Conservation (phyloP, 2,329 filamentous ascomycete genomes). For the Fusarium newnesense region DNA sequence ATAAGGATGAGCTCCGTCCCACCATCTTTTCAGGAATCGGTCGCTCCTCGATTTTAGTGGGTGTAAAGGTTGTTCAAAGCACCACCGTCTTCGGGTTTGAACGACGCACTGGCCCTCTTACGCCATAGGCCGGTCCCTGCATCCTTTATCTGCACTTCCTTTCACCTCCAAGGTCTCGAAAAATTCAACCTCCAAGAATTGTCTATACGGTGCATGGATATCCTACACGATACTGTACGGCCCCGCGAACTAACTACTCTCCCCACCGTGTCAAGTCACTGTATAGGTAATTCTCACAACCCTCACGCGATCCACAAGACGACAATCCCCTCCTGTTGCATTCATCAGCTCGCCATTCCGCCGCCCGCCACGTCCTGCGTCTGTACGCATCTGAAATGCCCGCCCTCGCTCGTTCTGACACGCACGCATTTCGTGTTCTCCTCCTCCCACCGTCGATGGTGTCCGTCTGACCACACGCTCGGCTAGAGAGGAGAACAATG, state of each 20-base stretch:
- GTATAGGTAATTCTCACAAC: conserved; percentile 43
- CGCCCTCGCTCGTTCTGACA: conserved; percentile 13
- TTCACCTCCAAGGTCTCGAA: conserved; percentile 23
- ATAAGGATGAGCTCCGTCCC: conserved; percentile 22
- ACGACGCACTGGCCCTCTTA: conserved; percentile 31
- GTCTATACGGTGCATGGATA: conserved; percentile 45
- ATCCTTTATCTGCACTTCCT: conserved; percentile 42
- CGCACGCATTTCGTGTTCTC: conserved; percentile 19
- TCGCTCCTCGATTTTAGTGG: conserved; percentile 9
- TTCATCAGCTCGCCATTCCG: conserved; percentile 36
- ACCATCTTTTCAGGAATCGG: conserved; percentile 25
- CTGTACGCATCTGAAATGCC: conserved; percentile 28
- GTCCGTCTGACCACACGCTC: conserved; percentile 6
- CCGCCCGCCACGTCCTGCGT: conserved; percentile 37
- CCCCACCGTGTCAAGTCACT: conserved; percentile 32
- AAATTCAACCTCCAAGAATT: conserved; percentile 43
- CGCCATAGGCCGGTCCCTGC: conserved; percentile 40
- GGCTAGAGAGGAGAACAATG: background rate
- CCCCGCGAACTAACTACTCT: background rate
- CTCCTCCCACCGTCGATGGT: conserved; percentile 1
- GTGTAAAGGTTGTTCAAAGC: conserved; percentile 25
- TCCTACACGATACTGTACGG: conserved; percentile 30
- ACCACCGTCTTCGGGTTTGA: conserved; percentile 15
- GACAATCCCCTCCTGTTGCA: conserved; percentile 42
- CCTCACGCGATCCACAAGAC: conserved; percentile 41